Evolutionary conservation across 1,139 yeast species (phyloP), one percentile per base, ranked within the genome.

Genomic region (Taphrina flavorubra): DNA sequence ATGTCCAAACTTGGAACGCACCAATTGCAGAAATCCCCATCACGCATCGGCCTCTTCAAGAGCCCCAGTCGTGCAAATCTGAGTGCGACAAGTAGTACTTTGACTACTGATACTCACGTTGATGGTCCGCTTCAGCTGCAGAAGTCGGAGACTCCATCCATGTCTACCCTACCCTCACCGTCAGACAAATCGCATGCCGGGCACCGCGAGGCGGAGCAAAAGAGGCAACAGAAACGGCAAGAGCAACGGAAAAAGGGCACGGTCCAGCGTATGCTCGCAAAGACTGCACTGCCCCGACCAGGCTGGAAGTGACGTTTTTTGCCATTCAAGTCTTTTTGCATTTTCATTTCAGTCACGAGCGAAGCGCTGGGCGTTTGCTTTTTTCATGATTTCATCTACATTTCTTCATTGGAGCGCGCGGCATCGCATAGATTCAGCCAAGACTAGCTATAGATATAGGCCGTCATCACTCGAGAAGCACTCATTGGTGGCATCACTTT

Each of bases 191-290:
- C 53, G n/a, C 20, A 20, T 11, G 8, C 31, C n/a, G 36, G n/a
- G 11, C 34, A 18, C 36, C 36, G 36, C 31, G 53, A 20, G 36
- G 36, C 53, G 36, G 53, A 49, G 13, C 53, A 49, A 20, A 25
- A 20, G 53, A 49, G 53, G 36, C 53, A 34, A 36, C 42, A 36
- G 58, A 53, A 53, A 16, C 40, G 58, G 13, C 58, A 36, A 8
- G 58, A 53, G 16, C 58, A 53, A 37, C 40, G 58, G 13, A 53
- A 53, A 16, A 31, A 36, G 58, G 42, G 25, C 25, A 53, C 58
- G 42, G 42, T 53, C 20, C 58, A 53, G 42, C 58, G 58, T 1
- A 53, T 53, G 42, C 42, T 53, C 6, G 42, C 40, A 14, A 53
- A 53, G 42, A 53, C 58, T n/a, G 42, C 36, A 8, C 18, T 37